phyloP scores from a whole-genome alignment of 805 yeast genomes.

The Teunomyces atbi region DNA sequence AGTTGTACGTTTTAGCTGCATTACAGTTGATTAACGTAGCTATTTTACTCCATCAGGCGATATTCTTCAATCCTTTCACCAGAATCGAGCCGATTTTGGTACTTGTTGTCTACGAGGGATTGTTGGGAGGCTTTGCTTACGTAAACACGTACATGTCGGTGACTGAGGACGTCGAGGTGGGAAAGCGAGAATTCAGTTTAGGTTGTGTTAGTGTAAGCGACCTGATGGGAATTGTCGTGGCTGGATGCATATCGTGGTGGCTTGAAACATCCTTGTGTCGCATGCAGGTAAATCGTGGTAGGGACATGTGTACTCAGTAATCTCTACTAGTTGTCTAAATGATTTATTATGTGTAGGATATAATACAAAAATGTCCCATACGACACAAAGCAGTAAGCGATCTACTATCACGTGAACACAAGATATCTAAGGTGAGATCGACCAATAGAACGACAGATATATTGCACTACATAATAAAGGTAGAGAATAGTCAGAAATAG shows the following conservation, averaged over 20 bases:
- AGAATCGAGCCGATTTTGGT: conserved; percentile 60
- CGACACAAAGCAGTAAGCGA: too few species aligned
- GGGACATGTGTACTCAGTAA: conserved; percentile 66
- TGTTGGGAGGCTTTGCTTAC: conserved; percentile 87
- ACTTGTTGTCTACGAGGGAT: conserved; percentile 79
- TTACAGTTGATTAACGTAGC: conserved; percentile 67
- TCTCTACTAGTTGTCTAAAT: not conserved
- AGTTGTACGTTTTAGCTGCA: conserved; percentile 59
- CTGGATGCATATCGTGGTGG: conserved; percentile 73
- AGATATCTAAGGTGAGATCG: too few species aligned
- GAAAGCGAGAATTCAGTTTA: conserved; percentile 56
- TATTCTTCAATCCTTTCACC: conserved; percentile 53
- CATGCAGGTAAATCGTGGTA: conserved; percentile 66
- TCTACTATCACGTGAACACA: too few species aligned
- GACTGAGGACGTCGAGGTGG: conserved; percentile 50
- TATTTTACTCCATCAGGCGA: conserved; percentile 62
- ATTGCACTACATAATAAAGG: too few species aligned
- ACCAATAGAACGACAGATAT: too few species aligned
- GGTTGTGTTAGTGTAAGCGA: conserved; percentile 85
- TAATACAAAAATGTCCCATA: not conserved
- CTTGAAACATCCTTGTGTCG: conserved; percentile 72
- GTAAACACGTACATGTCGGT: conserved; percentile 85
- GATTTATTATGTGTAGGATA: too few species aligned
- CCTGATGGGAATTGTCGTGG: conserved; percentile 77
- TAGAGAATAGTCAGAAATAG: too few species aligned